These are phyloP conservation scores for Phytophthora boehmeriae DNA, from an alignment of 352 stramenopile species.

Conservation along the genomic window DNA sequence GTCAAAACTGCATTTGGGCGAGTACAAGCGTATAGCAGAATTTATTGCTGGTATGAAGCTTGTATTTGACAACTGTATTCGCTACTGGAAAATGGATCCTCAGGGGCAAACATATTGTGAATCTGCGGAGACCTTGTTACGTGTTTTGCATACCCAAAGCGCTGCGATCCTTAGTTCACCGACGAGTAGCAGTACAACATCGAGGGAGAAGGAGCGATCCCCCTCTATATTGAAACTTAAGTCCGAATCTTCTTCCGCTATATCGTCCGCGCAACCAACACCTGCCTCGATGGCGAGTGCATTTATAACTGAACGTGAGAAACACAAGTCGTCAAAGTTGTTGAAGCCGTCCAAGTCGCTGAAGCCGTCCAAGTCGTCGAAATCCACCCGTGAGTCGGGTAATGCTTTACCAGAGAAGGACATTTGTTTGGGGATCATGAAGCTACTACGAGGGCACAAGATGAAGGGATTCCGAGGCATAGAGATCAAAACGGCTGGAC, in stretches of 20 bases:
- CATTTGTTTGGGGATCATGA: constrained; percentile 70
- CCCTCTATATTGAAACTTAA: constrained; percentile 38
- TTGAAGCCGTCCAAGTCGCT: constrained; percentile 43
- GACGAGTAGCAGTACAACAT: constrained; percentile 26
- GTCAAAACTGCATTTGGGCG: constrained; percentile 63
- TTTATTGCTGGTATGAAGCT: constrained; percentile 72
- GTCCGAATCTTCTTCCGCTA: constrained; percentile 12
- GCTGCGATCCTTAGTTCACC: constrained; percentile 41
- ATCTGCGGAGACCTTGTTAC: constrained; percentile 65
- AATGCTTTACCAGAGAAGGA: constrained; percentile 65
- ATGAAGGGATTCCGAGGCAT: constrained; percentile 86
- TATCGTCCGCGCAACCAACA: constrained; percentile 10
- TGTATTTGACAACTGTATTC: constrained; percentile 89
- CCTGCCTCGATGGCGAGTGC: constrained; percentile 8
- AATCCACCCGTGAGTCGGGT: constrained; percentile 40
- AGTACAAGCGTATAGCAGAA: constrained; percentile 62
- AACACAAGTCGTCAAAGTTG: constrained; percentile 40
- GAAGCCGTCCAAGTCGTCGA: constrained; percentile 41
- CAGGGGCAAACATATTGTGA: constrained; percentile 84
- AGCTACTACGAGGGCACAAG: constrained; percentile 77
- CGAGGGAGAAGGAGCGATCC: constrained; percentile 51
- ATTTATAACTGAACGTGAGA: constrained; percentile 28
- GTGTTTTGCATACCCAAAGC: constrained; percentile 55
- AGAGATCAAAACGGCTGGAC: constrained; percentile 81
- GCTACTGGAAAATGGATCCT: constrained; percentile 78